A percentile compares a stretch with the other conserved stretches of the same genome.
Conservation (phyloP, 805 yeast genomes). For the Debaryomyces castellii region DNA sequence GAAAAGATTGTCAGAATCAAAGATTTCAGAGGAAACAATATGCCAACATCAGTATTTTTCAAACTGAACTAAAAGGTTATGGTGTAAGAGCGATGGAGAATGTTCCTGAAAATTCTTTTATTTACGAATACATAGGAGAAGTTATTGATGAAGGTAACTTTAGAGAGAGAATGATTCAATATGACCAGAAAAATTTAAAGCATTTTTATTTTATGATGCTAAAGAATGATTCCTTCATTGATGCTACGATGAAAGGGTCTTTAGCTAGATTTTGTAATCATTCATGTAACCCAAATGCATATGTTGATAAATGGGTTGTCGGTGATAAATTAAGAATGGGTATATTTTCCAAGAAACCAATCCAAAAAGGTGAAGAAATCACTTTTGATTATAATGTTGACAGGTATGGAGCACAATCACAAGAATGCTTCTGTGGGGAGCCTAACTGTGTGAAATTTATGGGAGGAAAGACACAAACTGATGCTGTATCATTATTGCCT, state of each 20-base stretch:
- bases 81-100: slow-evolving; percentile 74
- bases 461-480: slow-evolving; percentile 98
- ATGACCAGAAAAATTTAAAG: slow-evolving; percentile 64
- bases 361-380: slow-evolving; percentile 79
- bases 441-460: slow-evolving; percentile 87
- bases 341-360: slow-evolving; percentile 78
- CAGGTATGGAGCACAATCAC: slow-evolving; percentile 92
- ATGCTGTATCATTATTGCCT: slow-evolving; percentile 80
- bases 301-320: slow-evolving; percentile 96
- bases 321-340: slow-evolving; percentile 92
- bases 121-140: slow-evolving; percentile 93
- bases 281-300: slow-evolving; percentile 92
- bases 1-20: slow-evolving; percentile 79
- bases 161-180: slow-evolving; percentile 68
- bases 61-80: slow-evolving; percentile 83
- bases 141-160: slow-evolving; percentile 82
- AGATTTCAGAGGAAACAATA: slow-evolving; percentile 78
- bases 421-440: slow-evolving; percentile 92
- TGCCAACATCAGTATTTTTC: slow-evolving; percentile 76
- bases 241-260: slow-evolving; percentile 88
- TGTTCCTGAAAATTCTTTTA: slow-evolving; percentile 64
- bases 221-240: slow-evolving; percentile 88
- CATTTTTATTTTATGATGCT: slow-evolving; percentile 97
- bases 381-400: slow-evolving; percentile 94
- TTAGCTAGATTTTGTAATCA: slow-evolving; percentile 92